A percentile compares a stretch with the other conserved stretches of the same genome.
Evolutionary conservation across 75 land plant genomes (phyloP).

Genomic region (Selaginella moellendorffii): DNA sequence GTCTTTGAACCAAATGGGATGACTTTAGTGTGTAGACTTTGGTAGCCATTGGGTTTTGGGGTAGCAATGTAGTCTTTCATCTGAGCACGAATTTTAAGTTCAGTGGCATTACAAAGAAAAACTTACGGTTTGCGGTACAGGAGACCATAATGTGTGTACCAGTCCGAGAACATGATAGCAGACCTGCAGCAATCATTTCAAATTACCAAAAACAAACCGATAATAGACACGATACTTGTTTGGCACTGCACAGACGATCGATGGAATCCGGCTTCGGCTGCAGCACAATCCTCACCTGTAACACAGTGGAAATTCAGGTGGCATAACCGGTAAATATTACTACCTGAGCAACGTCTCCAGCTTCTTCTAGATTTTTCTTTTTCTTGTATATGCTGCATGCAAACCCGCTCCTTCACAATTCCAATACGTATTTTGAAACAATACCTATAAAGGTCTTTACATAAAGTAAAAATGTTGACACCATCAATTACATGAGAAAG

Average conservation of each 20-base stretch:
- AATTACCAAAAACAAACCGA: conserved; percentile 2
- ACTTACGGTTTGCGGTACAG: conserved; percentile 82
- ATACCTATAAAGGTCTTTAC: conserved; percentile 86
- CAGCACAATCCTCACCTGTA: no score
- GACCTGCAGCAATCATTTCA: conserved; percentile 31
- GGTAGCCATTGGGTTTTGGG: conserved; percentile 96
- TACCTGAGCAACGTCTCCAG: conserved; percentile 92
- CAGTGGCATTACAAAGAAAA: neutral
- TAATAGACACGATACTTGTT: conserved; percentile 4
- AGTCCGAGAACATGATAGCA: conserved; percentile 96
- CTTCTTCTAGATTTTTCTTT: conserved; percentile 47
- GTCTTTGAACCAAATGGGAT: conserved; percentile 92
- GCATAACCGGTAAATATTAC: no score
- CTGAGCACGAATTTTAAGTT: conserved; percentile 21
- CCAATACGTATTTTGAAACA: neutral
- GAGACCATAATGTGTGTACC: conserved; percentile 93
- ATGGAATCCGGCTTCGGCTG: no score
- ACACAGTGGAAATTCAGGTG: no score
- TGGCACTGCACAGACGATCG: no score
- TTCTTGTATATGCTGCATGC: conserved; percentile 55
- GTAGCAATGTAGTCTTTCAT: conserved; percentile 98
- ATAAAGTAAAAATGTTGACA: conserved; percentile 55
- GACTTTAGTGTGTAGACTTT: conserved; percentile 88
- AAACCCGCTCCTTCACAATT: neutral
- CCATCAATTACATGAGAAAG: conserved; percentile 50